These are phyloP conservation scores for Tricholomella constricta DNA, from an alignment of 768 basidiomycete genomes.

Conservation along the genomic window DNA sequence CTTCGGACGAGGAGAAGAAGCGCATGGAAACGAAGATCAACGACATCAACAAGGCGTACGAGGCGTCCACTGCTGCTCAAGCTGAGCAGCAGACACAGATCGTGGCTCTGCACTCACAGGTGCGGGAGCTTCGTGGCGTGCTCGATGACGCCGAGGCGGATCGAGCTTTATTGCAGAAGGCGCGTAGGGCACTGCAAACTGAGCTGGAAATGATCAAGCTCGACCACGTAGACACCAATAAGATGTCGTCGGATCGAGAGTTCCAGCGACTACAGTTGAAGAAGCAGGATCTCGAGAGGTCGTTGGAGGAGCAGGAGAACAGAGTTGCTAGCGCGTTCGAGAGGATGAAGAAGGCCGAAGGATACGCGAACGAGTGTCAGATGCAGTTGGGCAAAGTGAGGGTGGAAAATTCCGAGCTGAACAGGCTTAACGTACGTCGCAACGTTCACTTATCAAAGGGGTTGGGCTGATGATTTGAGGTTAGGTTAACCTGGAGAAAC, in stretches of 20 bases:
- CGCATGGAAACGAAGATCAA: constrained; percentile 81
- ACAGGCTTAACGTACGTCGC: constrained; percentile 66
- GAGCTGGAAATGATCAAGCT: constrained; percentile 81
- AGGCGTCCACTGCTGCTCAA: constrained; percentile 69
- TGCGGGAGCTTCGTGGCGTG: constrained; percentile 77
- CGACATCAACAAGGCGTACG: constrained; percentile 75
- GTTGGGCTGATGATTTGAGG: not conserved
- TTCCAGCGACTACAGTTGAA: constrained; percentile 74
- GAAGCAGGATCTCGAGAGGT: constrained; percentile 80
- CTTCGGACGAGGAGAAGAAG: constrained; percentile 78
- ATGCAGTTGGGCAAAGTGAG: constrained; percentile 73
- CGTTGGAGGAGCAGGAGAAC: constrained; percentile 78
- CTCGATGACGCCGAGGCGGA: constrained; percentile 88
- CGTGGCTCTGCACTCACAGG: constrained; percentile 81
- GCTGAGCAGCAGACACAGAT: constrained; percentile 85
- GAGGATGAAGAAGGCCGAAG: constrained; percentile 81
- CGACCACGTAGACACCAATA: constrained; percentile 69
- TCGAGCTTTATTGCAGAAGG: constrained; percentile 75
- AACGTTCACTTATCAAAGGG: constrained; percentile 4
- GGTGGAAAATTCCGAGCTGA: constrained; percentile 81
- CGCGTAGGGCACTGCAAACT: constrained; percentile 75
- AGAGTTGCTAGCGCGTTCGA: constrained; percentile 71
- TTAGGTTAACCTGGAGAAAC: constrained; percentile 82
- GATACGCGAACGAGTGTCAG: constrained; percentile 73
- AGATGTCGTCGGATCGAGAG: constrained; percentile 71